These are phyloP conservation scores for Aspergillus glaucus DNA, from an alignment of 2,329 filamentous ascomycete species.

Conservation along the genomic window DNA sequence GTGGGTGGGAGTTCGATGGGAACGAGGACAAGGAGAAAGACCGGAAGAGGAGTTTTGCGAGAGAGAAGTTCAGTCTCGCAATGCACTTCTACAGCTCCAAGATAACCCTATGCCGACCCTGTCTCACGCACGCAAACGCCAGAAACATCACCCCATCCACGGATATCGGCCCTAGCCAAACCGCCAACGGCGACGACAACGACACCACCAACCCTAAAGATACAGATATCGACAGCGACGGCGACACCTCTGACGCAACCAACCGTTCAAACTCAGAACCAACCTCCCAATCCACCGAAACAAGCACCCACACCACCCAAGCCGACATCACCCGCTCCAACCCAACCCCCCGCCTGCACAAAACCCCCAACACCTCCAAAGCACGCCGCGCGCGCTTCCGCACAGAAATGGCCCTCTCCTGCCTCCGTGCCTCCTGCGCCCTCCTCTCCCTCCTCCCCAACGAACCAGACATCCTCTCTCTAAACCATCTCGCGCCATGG, in stretches of 20 bases:
- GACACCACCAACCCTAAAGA: not conserved
- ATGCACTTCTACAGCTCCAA: slow-evolving; percentile 37
- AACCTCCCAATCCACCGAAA: not conserved
- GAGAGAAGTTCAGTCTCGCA: slow-evolving; percentile 32
- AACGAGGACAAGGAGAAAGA: not conserved
- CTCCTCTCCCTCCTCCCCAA: slow-evolving; percentile 35
- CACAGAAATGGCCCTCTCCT: slow-evolving; percentile 24
- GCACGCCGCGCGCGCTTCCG: slow-evolving; percentile 7
- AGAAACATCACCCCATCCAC: not conserved
- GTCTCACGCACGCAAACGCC: slow-evolving; percentile 25
- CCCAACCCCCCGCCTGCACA: not conserved
- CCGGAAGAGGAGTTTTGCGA: slow-evolving; percentile 5
- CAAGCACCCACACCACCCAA: not conserved
- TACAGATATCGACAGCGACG: slow-evolving; percentile 4
- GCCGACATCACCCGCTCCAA: not conserved
- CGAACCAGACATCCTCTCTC: slow-evolving; percentile 25
- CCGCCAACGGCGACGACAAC: not conserved
- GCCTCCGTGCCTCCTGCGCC: slow-evolving; percentile 34
- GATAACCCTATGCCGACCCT: slow-evolving; percentile 37
- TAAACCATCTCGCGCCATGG: slow-evolving; percentile 34
- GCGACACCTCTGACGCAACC: slow-evolving; percentile 7
- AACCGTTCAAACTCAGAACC: not conserved
- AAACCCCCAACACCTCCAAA: not conserved
- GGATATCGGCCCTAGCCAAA: not conserved
- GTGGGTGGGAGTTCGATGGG: too few species aligned